Evolutionary conservation across 495 filamentous ascomycete species (phyloP), one percentile per base, ranked within the genome.

Genomic region (Acidomyces sp.): DNA sequence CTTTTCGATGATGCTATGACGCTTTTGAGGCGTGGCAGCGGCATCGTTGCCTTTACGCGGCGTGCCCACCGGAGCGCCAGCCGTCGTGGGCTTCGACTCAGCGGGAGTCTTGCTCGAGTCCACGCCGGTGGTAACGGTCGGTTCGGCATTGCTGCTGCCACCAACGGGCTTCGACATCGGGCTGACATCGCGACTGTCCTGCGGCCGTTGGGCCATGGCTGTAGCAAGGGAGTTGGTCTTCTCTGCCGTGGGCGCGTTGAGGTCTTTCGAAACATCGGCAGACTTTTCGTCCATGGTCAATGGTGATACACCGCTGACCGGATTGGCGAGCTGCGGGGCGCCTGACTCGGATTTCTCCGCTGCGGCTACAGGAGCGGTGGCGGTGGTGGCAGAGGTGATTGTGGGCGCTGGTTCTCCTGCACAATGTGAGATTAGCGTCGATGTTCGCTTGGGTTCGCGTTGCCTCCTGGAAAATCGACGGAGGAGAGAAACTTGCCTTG

Each of bases 401-500:
- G 2, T 23, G 9, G 41, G 32, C 2, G 41, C 41, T 2, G 41
- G 39, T 6, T 3, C 39, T n/a, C 30, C 39, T 2, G 13, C 20
- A 4, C n/a, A n/a, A n/a, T n/a, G n/a, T n/a, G n/a, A n/a, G n/a
- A n/a, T n/a, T n/a, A n/a, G n/a, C n/a, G n/a, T n/a, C n/a, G n/a
- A n/a, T n/a, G n/a, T n/a, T n/a, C n/a, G n/a, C n/a, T n/a, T n/a
- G n/a, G n/a, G n/a, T n/a, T n/a, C n/a, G n/a, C n/a, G n/a, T n/a
- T n/a, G n/a, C n/a, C n/a, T n/a, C n/a, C n/a, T n/a, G n/a, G n/a
- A n/a, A n/a, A n/a, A 37, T 30, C 9, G 48, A 49, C 6, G 59
- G 57, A 10, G 59, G 55, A 4, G 59, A 56, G 33, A n/a, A n/a
- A 29, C 26, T 57, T 54, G 17, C 56, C 56, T 22, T 46, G 26